phyloP scores from a whole-genome alignment of 2,329 filamentous ascomycete genomes.

The Pestalotiopsis sp. region DNA sequence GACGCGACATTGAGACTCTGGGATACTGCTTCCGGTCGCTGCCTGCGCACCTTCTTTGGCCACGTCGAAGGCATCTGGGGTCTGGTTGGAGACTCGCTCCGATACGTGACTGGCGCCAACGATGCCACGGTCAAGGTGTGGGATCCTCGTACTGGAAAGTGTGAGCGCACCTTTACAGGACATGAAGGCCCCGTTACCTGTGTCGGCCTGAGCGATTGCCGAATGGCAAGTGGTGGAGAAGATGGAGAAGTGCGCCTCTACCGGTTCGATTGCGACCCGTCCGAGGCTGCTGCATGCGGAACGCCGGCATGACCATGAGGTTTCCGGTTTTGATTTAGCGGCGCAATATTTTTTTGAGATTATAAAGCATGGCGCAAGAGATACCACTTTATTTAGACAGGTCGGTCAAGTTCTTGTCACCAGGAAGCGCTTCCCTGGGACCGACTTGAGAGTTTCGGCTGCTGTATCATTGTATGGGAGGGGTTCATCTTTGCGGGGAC shows the following conservation, averaged over 20 bases:
- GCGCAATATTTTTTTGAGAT: slow-evolving; percentile 12
- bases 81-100: slow-evolving; percentile 82
- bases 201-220: slow-evolving; percentile 85
- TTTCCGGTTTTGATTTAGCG: neutral
- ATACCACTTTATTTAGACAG: slow-evolving; percentile 16
- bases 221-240: slow-evolving; percentile 89
- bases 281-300: slow-evolving; percentile 48
- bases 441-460: neutral
- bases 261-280: slow-evolving; percentile 63
- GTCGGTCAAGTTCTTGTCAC: neutral
- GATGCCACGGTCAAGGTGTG: slow-evolving; percentile 73
- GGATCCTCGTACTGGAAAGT: slow-evolving; percentile 90
- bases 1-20: slow-evolving; percentile 92
- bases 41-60: slow-evolving; percentile 91
- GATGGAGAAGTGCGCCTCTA: slow-evolving; percentile 90
- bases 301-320: slow-evolving; percentile 41
- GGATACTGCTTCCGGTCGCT: slow-evolving; percentile 82
- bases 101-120: slow-evolving; percentile 87
- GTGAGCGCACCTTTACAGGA: slow-evolving; percentile 88
- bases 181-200: slow-evolving; percentile 92
- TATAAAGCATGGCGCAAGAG: slow-evolving; percentile 5
- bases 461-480: neutral
- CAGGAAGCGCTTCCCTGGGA: neutral
- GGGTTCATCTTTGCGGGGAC: neutral
- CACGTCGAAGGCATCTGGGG: slow-evolving; percentile 97